Evolutionary conservation across 2,329 filamentous ascomycete genomes (phyloP).

Genomic region (Penicillium italicum): DNA sequence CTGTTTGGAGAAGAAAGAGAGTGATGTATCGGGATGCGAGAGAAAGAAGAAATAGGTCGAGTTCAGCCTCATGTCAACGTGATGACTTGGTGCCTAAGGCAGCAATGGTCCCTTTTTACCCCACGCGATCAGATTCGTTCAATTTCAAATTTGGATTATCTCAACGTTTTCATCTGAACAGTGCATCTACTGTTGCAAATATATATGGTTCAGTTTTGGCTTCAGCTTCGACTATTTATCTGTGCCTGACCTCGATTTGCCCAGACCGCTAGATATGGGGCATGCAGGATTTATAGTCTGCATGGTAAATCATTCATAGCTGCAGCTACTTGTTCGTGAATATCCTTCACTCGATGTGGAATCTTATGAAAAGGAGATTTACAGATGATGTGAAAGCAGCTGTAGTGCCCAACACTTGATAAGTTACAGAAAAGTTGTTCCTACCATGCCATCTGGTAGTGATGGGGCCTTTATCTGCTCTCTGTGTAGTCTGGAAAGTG

Average conservation of each 20-base stretch:
- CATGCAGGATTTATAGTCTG: constrained; percentile 4
- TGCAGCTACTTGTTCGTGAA: not conserved
- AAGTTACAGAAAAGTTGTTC: not conserved
- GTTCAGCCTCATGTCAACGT: constrained; percentile 2
- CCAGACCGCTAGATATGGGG: not conserved
- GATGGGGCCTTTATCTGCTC: no score
- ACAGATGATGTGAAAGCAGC: not conserved
- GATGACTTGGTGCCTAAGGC: not conserved
- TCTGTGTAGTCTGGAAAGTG: no score
- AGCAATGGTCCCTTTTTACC: not conserved
- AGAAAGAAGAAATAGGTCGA: not conserved
- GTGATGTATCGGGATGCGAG: not conserved
- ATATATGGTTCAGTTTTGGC: not conserved
- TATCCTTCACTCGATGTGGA: not conserved
- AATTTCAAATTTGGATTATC: not conserved
- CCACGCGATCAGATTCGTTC: constrained; percentile 2
- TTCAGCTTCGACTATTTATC: not conserved
- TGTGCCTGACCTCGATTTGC: not conserved
- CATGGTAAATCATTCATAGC: not conserved
- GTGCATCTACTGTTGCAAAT: not conserved
- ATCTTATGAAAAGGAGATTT: not conserved
- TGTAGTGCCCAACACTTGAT: not conserved
- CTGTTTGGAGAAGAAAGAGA: not conserved
- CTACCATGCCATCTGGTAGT: no score
- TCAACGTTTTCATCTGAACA: not conserved